Base-by-base conservation (phyloP, 2,329 filamentous ascomycete genomes). In the Drechslerella dactyloides region DNA sequence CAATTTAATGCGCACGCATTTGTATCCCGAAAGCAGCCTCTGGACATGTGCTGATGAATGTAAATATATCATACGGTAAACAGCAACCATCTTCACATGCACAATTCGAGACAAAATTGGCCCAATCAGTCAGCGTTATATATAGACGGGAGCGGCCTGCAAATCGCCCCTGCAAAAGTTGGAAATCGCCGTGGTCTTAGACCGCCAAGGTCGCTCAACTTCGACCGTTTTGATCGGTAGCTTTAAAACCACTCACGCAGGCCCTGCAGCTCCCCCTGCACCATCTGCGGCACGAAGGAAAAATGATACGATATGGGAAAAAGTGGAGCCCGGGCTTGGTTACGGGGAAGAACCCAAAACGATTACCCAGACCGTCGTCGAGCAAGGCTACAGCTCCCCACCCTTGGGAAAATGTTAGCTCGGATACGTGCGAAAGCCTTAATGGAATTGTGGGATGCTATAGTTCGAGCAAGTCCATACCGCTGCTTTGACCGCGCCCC, bases 261-360 rank as follows among this genome's bases (percentile, higher is more conserved):
- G 24, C 68, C 60, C 55, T 72, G 68, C 59, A 59, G 33, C 44
- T 48, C 21, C 30, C 53, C 66, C 66, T 46, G 63, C 60, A 23
- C 65, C 55, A 65, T 59, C 60, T 61, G 60, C 68, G 68, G 60
- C 60, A 72, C 60, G 50, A 65, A 72, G 60, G 11, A 24, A 24
- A 55, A 57, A 44, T 59, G 54, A 72, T 65, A 70, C 59, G 58
- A 72, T 72, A 65, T 55, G 58, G 60, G 50, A 72, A 63, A 70
- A 72, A 60, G 60, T 61, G 68, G 68, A 61, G 50, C 40, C 58
- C 46, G 57, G 56, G 64, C 57, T 63, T 33, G 8, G 4, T 8
- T 46, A 57, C 59, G 21, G 42, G 30, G n/a, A 24, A 63, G 60
- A 60, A 58, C 46, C 58, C 15, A 48, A 48, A 3, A 24, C 40